Evolutionary conservation across 805 yeast species (phyloP).

Genomic region (Lachancea meyersii): DNA sequence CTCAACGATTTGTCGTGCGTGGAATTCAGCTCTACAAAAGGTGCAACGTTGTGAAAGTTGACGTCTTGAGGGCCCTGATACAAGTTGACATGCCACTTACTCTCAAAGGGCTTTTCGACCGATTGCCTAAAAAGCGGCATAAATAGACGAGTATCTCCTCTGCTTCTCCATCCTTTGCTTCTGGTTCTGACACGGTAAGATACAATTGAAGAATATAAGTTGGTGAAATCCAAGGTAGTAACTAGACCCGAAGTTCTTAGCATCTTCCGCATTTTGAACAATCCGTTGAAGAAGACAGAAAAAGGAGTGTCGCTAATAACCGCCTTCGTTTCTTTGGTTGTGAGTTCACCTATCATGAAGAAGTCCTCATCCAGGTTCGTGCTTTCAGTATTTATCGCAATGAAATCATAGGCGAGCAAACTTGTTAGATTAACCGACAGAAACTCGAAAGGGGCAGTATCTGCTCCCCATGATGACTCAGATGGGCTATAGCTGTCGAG

Average conservation of each 20-base stretch:
- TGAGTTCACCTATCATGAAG: conserved; percentile 22
- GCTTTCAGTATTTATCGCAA: conserved; percentile 41
- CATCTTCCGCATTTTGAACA: not conserved
- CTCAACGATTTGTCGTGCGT: conserved; percentile 18
- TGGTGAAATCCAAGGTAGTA: conserved; percentile 23
- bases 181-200: conserved; percentile 19
- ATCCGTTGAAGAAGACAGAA: conserved; percentile 10
- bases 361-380: conserved; percentile 10
- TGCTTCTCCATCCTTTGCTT: conserved; percentile 4
- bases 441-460: conserved; percentile 42
- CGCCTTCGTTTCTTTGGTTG: not conserved
- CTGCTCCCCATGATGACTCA: conserved; percentile 54
- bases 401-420: conserved; percentile 41
- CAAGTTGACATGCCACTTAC: conserved; percentile 69
- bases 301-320: conserved; percentile 11
- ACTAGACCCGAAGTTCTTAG: not conserved
- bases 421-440: conserved; percentile 38
- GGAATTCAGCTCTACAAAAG: conserved; percentile 47
- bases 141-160: too few species aligned
- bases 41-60: conserved; percentile 59
- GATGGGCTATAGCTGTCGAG: conserved; percentile 32
- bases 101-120: conserved; percentile 58
- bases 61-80: conserved; percentile 36
- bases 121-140: conserved; percentile 66
- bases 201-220: conserved; percentile 27